Evolutionary conservation across 2,329 filamentous ascomycete genomes (phyloP).

Genomic region (Cladosporium colombiae): DNA sequence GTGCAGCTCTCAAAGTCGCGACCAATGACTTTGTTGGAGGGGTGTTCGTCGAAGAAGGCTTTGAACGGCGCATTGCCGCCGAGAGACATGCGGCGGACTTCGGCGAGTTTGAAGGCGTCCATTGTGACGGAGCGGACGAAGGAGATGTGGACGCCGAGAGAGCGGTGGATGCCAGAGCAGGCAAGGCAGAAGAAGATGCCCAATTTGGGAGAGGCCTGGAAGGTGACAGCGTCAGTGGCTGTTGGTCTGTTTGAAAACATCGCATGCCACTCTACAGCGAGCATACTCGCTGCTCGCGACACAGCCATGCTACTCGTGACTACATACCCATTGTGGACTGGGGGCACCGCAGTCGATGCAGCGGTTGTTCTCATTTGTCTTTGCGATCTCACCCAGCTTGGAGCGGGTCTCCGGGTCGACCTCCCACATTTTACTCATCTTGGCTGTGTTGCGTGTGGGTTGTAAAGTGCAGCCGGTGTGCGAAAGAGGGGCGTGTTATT

Average conservation of each 20-base stretch:
- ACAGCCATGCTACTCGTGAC: neutral
- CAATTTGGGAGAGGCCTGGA: slow-evolving; percentile 77
- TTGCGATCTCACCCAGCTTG: slow-evolving; percentile 92
- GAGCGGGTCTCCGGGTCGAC: slow-evolving; percentile 95
- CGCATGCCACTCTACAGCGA: neutral
- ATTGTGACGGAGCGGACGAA: slow-evolving; percentile 97
- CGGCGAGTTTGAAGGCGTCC: slow-evolving; percentile 93
- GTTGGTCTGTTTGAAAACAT: neutral
- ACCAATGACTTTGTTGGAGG: slow-evolving; percentile 46
- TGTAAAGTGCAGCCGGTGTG: slow-evolving; percentile 16
- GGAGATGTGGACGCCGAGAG: slow-evolving; percentile 94
- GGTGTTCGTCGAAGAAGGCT: slow-evolving; percentile 72
- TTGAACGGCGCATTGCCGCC: slow-evolving; percentile 90
- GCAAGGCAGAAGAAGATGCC: slow-evolving; percentile 98
- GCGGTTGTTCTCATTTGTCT: slow-evolving; percentile 80
- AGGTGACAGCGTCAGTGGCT: slow-evolving; percentile 38
- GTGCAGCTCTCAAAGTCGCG: slow-evolving; percentile 78
- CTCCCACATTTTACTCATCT: slow-evolving; percentile 86
- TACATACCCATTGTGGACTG: slow-evolving; percentile 79
- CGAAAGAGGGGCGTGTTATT: slow-evolving; percentile 11
- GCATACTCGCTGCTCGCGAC: slow-evolving; percentile 11
- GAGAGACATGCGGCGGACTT: slow-evolving; percentile 90
- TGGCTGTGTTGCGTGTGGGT: slow-evolving; percentile 22
- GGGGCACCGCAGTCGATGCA: slow-evolving; percentile 97
- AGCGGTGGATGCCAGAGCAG: slow-evolving; percentile 92